Percentiles rank a stretch among this genome's conserved stretches.
phyloP scores from a whole-genome alignment of 768 basidiomycete genomes.

The Dentipellis sp. region DNA sequence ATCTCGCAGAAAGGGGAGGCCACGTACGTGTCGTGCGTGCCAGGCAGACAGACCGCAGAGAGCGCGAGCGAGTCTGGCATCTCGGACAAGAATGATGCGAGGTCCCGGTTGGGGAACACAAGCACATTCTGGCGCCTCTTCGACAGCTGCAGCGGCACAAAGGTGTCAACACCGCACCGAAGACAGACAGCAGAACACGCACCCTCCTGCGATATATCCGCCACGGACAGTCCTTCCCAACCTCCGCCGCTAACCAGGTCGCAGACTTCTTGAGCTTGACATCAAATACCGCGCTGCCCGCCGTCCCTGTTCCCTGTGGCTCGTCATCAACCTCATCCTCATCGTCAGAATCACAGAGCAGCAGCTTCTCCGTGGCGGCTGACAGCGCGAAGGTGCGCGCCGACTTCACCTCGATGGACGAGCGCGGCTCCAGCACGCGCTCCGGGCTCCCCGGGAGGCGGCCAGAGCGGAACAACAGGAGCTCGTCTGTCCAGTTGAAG shows the following conservation, averaged over 20 bases:
- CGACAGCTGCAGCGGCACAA: conserved; percentile 30
- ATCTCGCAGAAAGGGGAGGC: not conserved
- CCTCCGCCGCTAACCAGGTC: conserved; percentile 23
- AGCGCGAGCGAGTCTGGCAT: conserved; percentile 62
- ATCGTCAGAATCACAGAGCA: not conserved
- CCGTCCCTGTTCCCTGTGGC: not conserved
- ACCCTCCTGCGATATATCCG: conserved; percentile 47
- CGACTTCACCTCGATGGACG: conserved; percentile 8
- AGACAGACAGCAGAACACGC: conserved; percentile 12
- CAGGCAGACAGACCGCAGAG: conserved; percentile 73
- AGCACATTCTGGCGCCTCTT: conserved; percentile 37
- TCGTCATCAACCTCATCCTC: not conserved
- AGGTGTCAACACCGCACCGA: not conserved
- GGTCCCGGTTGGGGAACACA: conserved; percentile 50
- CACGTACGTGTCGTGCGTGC: conserved; percentile 66
- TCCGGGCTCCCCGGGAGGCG: not conserved
- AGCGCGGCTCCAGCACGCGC: not conserved
- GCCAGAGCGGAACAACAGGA: conserved; percentile 14
- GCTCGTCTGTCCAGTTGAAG: conserved; percentile 28
- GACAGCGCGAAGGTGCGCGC: conserved; percentile 1
- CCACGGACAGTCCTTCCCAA: conserved; percentile 45
- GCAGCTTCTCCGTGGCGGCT: not conserved
- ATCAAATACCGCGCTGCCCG: not conserved
- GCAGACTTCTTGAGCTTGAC: not conserved
- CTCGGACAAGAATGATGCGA: conserved; percentile 46